A percentile compares a stretch with the other conserved stretches of the same genome.
phyloP scores from a whole-genome alignment of 805 yeast species.

The Sugiyamaella mastotermitis region DNA sequence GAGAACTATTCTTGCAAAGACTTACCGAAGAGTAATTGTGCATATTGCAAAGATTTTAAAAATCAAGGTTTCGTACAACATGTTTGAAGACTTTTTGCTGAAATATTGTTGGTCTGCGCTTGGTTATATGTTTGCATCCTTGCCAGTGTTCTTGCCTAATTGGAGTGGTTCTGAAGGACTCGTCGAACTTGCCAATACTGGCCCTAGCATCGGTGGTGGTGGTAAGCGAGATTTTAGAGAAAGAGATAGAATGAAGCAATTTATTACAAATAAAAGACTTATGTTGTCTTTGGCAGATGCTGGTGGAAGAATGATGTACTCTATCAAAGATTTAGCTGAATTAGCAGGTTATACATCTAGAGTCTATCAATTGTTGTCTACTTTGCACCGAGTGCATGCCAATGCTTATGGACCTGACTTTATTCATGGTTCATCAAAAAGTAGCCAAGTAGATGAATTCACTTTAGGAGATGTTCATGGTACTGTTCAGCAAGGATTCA shows the following conservation, averaged over 20 bases:
- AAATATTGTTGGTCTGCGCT: conserved; percentile 93
- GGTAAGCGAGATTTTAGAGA: conserved; percentile 22
- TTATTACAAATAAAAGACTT: conserved; percentile 82
- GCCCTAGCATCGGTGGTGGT: conserved; percentile 9
- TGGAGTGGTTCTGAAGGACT: conserved; percentile 30
- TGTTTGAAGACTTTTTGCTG: conserved; percentile 78
- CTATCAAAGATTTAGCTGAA: conserved; percentile 87
- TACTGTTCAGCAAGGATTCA: conserved; percentile 68
- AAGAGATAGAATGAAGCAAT: conserved; percentile 65
- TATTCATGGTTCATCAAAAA: conserved; percentile 6
- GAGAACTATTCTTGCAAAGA: conserved; percentile 52
- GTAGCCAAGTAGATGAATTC: conserved; percentile 16
- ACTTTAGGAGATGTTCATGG: conserved; percentile 58
- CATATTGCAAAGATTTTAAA: conserved; percentile 52
- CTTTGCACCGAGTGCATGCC: conserved; percentile 78
- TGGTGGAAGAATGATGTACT: conserved; percentile 89
- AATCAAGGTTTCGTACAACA: conserved; percentile 58
- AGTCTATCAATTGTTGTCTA: conserved; percentile 68
- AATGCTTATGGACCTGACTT: conserved; percentile 23
- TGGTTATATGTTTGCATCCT: conserved; percentile 85
- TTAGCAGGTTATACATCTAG: conserved; percentile 87
- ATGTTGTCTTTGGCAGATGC: conserved; percentile 93
- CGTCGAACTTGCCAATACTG: conserved; percentile 13
- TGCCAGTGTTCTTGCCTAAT: conserved; percentile 71
- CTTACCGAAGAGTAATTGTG: conserved; percentile 51